Evolutionary conservation across 2,329 filamentous ascomycete species (phyloP), one percentile per base, ranked within the genome.

Genomic region (Pyrenophora tritici-repentis): DNA sequence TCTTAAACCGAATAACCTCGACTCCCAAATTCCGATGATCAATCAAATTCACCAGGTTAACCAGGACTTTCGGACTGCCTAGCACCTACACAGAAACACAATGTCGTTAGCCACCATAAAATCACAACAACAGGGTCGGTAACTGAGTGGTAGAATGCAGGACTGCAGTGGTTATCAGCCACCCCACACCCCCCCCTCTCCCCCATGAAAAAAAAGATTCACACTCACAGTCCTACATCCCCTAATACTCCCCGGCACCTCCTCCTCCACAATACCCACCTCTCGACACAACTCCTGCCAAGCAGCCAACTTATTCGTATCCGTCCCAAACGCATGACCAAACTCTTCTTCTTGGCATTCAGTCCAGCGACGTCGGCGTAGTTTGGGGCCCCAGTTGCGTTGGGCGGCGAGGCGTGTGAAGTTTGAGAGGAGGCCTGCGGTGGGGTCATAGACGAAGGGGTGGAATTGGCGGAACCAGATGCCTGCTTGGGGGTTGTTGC

Each of bases 21-120:
- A 50, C 45, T 0, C 53, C 52, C 8, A 40, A 50, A 31, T 55
- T 51, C 13, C 56, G 55, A 34, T 61, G 61, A 34, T 63, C 57
- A 18, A 65, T 54, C 9, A 65, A 36, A 40, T 65, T 62, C 6
- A 59, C 51, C n/a, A 65, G 33, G 18, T 65, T 65, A 42, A 65
- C 55, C 13, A 46, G 38, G 8, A 62, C 52, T 9, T 55, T 47
- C 14, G 38, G 55, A 20, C 50, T 41, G 13, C 49, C 49, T 9
- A 59, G 53, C 8, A 52, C 29, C 55, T 61, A 6, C 14, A n/a
- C 6, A 7, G 24, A 7, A 29, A n/a, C 24, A 16, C n/a, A n/a
- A n/a, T n/a, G n/a, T 8, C 10, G 31, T 39, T 39, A 16, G 16
- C 14, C 20, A 20, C 26, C 6, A 7, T n/a, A n/a, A n/a, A n/a